Base-by-base conservation (phyloP, 345 rosid species). In the Ailanthus altissimus region DNA sequence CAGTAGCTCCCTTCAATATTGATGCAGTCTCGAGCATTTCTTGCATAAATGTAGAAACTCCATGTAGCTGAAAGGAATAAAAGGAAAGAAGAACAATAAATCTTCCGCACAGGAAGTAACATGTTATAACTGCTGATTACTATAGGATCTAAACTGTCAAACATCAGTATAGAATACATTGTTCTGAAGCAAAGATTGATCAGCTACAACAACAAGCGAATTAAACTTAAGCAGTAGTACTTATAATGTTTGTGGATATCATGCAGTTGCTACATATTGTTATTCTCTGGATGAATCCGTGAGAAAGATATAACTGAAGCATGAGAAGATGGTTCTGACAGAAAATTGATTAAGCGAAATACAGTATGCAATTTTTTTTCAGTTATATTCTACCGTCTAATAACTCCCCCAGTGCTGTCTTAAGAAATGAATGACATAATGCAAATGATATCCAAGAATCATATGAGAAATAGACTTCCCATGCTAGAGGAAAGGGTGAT, bases 11-110 rank as follows among this genome's bases (percentile, higher is more conserved):
- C 88, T 96, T 92, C 75, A 96, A 79, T 81, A 96, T 92, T 23
- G 99, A 96, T 70, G 98, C 97, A 16, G 97, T 93, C 83, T 96
- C 99, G 80, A 96, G 98, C 99, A 96, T 96, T 88, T 96, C 98
- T 96, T 96, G 99, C 99, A 93, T 93, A 83, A 96, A 96, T 46
- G 99, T 93, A 79, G 99, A 96, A 80, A 96, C 97, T 77, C 98
- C 99, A 5, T 91, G 98, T 46, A 92, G 82, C 99, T 96, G 77
- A 40, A 80, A 23, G 77, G 36, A 72, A 76, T 61, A 43, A 76
- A 57, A 71, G 8, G n/a, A n/a, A 36, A 36, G 26, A 60, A 53
- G 14, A 78, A 32, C 12, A 43, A 32, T n/a, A 32, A 62, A 13
- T 84, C 60, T 25, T 23, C 5, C 20, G 5, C 28, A 64, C n/a